These are phyloP conservation scores for Cladophialophora chaetospira DNA, from an alignment of 2,329 filamentous ascomycete species.

Conservation along the genomic window DNA sequence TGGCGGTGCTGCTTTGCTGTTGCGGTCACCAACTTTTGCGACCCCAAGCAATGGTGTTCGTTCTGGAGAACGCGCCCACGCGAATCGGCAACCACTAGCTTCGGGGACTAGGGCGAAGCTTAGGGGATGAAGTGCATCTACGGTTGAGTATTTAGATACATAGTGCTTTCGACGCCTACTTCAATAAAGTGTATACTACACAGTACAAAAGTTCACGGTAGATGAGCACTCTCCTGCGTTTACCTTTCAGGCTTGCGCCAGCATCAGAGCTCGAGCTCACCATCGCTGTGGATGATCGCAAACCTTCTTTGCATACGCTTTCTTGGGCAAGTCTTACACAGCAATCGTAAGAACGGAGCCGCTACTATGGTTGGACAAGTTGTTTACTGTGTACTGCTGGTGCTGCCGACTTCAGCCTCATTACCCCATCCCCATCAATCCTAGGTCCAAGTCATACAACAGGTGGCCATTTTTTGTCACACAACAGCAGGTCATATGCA, in stretches of 20 bases:
- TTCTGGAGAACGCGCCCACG: neutral
- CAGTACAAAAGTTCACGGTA: too few relatives aligned
- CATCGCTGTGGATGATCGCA: too few relatives aligned
- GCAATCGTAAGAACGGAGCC: neutral
- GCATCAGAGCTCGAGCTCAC: too few relatives aligned
- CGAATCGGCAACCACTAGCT: neutral
- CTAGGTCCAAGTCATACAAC: constrained; percentile 1
- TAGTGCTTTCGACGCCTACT: too few relatives aligned
- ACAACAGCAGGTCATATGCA: constrained; percentile 4
- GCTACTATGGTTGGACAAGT: neutral
- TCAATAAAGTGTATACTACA: too few relatives aligned
- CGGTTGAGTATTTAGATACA: too few relatives aligned
- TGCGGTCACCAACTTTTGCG: neutral
- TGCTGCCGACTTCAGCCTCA: constrained; percentile 3
- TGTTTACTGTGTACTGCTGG: neutral
- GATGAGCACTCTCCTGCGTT: too few relatives aligned
- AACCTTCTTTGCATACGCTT: too few relatives aligned
- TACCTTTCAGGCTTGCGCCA: too few relatives aligned
- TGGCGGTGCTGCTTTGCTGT: neutral
- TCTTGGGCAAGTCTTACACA: too few relatives aligned
- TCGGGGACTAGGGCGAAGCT: neutral
- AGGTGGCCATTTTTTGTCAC: neutral
- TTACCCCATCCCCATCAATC: neutral
- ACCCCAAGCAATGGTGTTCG: too few relatives aligned
- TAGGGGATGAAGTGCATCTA: neutral